These are phyloP conservation scores for Podila horticola DNA, from an alignment of 192 early-diverging fungal species.

Conservation along the genomic window DNA sequence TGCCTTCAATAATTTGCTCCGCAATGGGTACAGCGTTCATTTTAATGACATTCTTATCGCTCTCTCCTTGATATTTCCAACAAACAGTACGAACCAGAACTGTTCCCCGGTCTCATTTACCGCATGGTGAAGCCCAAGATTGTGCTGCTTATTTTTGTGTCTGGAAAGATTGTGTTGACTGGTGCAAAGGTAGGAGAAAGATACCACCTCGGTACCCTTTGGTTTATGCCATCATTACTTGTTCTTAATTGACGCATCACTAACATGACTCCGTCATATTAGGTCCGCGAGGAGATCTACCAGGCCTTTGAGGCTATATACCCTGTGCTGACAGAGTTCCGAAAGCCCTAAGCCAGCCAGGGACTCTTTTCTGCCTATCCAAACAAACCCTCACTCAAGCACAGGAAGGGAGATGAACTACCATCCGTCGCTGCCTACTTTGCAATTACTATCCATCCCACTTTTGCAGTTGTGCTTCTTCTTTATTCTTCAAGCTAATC, in stretches of 20 bases:
- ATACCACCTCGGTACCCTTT: background rate
- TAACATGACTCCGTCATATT: background rate
- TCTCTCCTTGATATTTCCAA: slow-evolving; percentile 5
- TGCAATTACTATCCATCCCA: background rate
- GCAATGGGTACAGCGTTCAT: background rate
- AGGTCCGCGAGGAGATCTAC: slow-evolving; percentile 95
- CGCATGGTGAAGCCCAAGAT: slow-evolving; percentile 99
- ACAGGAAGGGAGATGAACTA: background rate
- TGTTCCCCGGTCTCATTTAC: slow-evolving; percentile 99
- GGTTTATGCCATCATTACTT: background rate
- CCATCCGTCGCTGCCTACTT: background rate
- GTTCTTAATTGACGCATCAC: background rate
- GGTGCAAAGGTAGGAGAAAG: slow-evolving; percentile 83
- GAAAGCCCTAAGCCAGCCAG: slow-evolving; percentile 68
- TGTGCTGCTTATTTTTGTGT: slow-evolving; percentile 98
- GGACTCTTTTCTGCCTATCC: background rate
- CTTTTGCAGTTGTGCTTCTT: too few relatives aligned
- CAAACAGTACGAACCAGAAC: slow-evolving; percentile 94
- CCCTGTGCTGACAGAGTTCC: slow-evolving; percentile 92
- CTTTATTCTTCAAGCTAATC: too few relatives aligned
- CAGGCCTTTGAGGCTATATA: slow-evolving; percentile 98
- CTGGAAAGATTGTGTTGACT: slow-evolving; percentile 99
- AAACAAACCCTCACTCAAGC: background rate
- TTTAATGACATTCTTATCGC: too few relatives aligned
- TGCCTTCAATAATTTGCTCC: background rate